Evolutionary conservation across 164 flowering plant genomes (phyloP).

Genomic region (Vitis vinifera): ASM3070453v1 NC_081810.1:1978001-1978500

Average conservation of each 20-base stretch:
- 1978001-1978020: conserved; percentile 50
- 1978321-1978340: conserved; percentile 55
- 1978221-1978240: conserved; percentile 54
- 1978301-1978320: conserved; percentile 85
- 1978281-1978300: conserved; percentile 73
- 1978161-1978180: conserved; percentile 42
- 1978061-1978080: conserved; percentile 52
- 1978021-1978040: conserved; percentile 60
- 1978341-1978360: conserved; percentile 88
- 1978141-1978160: conserved; percentile 58
- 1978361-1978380: conserved; percentile 76
- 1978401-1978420: conserved; percentile 61
- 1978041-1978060: conserved; percentile 68
- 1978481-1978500: conserved; percentile 48
- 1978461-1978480: conserved; percentile 43
- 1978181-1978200: conserved; percentile 50
- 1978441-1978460: conserved; percentile 77
- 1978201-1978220: conserved; percentile 75
- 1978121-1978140: conserved; percentile 78
- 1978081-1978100: conserved; percentile 86
- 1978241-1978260: conserved; percentile 89
- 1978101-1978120: conserved; percentile 83
- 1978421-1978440: conserved; percentile 75
- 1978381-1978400: conserved; percentile 56
- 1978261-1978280: conserved; percentile 79